Base-by-base conservation (phyloP, 1,284 basidiomycete species). In the Trichosporon sp. region DNA sequence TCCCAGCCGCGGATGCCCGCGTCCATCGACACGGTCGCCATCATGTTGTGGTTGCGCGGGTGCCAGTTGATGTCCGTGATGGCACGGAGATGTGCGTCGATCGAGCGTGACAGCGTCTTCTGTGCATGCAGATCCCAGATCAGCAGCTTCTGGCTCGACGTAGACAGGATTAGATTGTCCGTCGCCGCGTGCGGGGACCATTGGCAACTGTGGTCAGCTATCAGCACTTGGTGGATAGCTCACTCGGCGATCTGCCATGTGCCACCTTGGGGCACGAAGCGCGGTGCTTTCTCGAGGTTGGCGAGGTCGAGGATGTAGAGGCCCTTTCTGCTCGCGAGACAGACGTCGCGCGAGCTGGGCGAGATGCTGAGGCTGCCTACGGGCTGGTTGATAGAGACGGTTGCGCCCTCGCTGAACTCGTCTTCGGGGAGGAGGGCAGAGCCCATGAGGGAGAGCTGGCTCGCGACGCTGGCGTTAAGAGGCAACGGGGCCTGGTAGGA, bases 61-160 rank as follows among this genome's bases (percentile, higher is more conserved):
- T 94, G 92, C 94, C 95, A 98, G 76, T 98, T 97, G 77, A 97
- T 93, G 77, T 98, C 95, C 2, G 95, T 96, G 73, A 97, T 93
- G 3, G 94, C 93, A 64, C 95, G 89, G 71, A 92, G 92, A 77
- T 97, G 95, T 0, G 92, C 90, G 71, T 91, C 90, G 6, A 97
- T 78, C 89, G 89, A 79, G 90, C 87, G 67, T 92, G 93, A n/a
- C 86, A 90, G 32, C 88, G 90, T 65, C 87, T 89, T n/a, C 87
- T 80, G 76, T 0, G 82, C 78, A 0, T 74, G 85, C 1, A 99
- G 86, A 78, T 99, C 98, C 96, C 96, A 99, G 70, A 99, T 93
- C 6, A 99, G 86, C 85, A 98, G 87, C 81, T 98, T 97, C 81
- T 98, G 93, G 63, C 92, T 92, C 0, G 93, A 96, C 0, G 97